A percentile compares a stretch with the other conserved stretches of the same genome.
These are phyloP conservation scores for Helotiales sp. DNA, from an alignment of 2,329 filamentous ascomycete genomes.

Conservation along the genomic window DNA sequence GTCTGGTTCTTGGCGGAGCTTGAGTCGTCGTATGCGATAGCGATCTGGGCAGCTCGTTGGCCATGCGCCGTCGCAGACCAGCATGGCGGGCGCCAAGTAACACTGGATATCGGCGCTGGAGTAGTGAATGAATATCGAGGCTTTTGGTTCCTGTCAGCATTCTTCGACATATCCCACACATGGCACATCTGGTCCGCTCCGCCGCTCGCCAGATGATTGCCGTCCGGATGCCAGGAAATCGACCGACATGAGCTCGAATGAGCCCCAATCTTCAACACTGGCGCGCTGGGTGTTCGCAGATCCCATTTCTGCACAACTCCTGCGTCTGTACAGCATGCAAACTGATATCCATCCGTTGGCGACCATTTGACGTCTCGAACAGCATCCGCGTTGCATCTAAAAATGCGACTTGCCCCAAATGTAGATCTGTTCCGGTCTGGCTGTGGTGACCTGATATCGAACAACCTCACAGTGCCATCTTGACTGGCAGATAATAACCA, in stretches of 20 bases:
- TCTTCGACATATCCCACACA: conserved; percentile 64
- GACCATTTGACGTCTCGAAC: conserved; percentile 67
- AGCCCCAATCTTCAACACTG: conserved; percentile 58
- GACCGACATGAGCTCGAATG: conserved; percentile 61
- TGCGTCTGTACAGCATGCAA: conserved; percentile 64
- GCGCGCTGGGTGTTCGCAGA: conserved; percentile 52
- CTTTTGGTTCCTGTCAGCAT: conserved; percentile 63
- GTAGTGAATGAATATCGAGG: conserved; percentile 61
- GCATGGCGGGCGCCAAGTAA: conserved; percentile 63
- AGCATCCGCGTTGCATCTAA: conserved; percentile 50
- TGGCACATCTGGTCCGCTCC: conserved; percentile 62
- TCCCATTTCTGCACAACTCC: conserved; percentile 66
- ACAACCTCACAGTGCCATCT: conserved; percentile 62
- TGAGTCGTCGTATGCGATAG: conserved; percentile 60
- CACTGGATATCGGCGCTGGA: conserved; percentile 57
- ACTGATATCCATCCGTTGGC: conserved; percentile 58
- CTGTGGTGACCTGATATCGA: conserved; percentile 53
- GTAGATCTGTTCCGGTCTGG: conserved; percentile 49
- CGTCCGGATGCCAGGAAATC: conserved; percentile 68
- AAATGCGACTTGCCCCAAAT: conserved; percentile 39
- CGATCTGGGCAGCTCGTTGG: conserved; percentile 60
- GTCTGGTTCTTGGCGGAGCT: conserved; percentile 55
- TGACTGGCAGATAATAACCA: conserved; percentile 63
- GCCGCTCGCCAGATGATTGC: conserved; percentile 63
- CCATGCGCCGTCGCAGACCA: conserved; percentile 66